These are phyloP conservation scores for Bryopsis sp. DNA, from an alignment of 139 green algal species.

Conservation along the genomic window DNA sequence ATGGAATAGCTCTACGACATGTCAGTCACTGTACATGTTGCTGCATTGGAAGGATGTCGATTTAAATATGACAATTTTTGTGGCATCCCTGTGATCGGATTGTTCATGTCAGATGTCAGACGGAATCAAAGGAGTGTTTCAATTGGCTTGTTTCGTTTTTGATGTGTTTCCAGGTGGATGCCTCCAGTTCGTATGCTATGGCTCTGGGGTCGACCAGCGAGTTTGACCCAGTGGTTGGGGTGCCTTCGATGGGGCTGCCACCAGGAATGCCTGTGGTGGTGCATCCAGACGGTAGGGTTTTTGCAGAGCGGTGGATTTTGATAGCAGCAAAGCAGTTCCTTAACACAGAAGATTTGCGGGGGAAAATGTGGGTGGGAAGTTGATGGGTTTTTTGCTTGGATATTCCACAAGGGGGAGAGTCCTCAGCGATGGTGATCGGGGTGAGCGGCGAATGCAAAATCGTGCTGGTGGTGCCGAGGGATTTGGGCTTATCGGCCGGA, in stretches of 20 bases:
- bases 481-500: neutral
- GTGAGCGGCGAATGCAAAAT: conserved; percentile 10
- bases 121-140: too few species aligned
- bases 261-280: conserved; percentile 7
- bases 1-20: too few species aligned
- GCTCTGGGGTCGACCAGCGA: neutral
- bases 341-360: too few species aligned
- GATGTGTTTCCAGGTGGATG: too few species aligned
- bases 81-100: too few species aligned
- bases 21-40: too few species aligned
- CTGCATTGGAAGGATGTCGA: too few species aligned
- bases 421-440: neutral
- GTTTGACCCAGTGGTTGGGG: neutral
- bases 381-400: neutral
- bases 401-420: neutral
- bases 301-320: neutral
- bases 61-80: too few species aligned
- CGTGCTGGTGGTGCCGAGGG: conserved; percentile 1
- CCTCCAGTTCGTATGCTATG: neutral
- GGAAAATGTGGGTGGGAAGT: too few species aligned
- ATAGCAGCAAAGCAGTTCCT: too few species aligned
- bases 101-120: too few species aligned
- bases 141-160: too few species aligned
- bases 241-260: neutral
- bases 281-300: neutral